These are phyloP conservation scores for Alternaria gansuensis DNA, from an alignment of 2,329 filamentous ascomycete genomes.

Conservation along the genomic window DNA sequence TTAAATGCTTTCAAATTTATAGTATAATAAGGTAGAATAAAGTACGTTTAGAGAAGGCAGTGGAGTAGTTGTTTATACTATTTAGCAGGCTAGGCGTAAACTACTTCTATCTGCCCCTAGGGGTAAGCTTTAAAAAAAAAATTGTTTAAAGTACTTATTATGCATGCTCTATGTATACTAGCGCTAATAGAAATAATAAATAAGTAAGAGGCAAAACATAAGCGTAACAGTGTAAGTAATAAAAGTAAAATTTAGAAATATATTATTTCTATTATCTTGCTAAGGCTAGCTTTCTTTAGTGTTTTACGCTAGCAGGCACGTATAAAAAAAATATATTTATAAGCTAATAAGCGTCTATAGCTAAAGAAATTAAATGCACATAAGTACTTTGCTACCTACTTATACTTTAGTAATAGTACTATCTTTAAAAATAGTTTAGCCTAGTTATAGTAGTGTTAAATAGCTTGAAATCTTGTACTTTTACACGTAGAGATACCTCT, in stretches of 20 bases:
- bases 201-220: no score
- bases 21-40: no score
- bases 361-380: neutral
- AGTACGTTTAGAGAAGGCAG: no score
- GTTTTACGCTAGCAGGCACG: neutral
- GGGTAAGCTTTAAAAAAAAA: neutral
- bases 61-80: neutral
- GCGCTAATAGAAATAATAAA: neutral
- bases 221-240: no score
- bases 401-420: neutral
- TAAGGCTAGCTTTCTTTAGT: conserved; percentile 5
- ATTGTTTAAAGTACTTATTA: neutral
- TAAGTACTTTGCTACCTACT: neutral
- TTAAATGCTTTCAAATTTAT: neutral
- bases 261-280: neutral
- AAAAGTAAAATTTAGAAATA: neutral
- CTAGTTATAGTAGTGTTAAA: neutral
- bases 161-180: conserved; percentile 8
- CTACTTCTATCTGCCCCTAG: neutral
- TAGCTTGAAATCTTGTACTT: neutral
- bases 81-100: no score
- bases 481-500: neutral
- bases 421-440: no score
- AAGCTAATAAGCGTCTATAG: neutral
- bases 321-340: neutral